Conservation (phyloP, 768 basidiomycete genomes). For the Dioszegia aurantiaca region DNA sequence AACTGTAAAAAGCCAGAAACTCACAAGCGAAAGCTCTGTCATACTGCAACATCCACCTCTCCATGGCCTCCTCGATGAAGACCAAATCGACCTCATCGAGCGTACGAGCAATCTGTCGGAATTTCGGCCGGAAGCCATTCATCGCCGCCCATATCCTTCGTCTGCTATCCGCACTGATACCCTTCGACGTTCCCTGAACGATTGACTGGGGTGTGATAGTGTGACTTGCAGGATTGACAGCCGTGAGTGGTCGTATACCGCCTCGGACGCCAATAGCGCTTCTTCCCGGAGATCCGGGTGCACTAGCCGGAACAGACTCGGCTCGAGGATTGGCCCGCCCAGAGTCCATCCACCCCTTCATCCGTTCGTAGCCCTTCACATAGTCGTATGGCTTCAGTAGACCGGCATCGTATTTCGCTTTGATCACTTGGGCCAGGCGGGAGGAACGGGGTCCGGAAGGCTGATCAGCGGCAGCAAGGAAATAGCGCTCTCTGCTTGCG, state of each 20-base stretch:
- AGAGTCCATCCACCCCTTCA: constrained; percentile 87
- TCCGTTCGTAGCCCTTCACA: constrained; percentile 86
- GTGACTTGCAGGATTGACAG: not conserved
- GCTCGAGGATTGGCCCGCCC: constrained; percentile 42
- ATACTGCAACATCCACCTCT: constrained; percentile 89
- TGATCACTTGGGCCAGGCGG: constrained; percentile 82
- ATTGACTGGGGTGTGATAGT: constrained; percentile 2
- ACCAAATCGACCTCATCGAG: constrained; percentile 66
- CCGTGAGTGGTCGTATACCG: constrained; percentile 1
- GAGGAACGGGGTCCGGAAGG: constrained; percentile 86
- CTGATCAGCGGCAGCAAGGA: constrained; percentile 92
- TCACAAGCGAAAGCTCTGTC: constrained; percentile 64
- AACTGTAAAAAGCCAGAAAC: no score
- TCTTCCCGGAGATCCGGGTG: constrained; percentile 11
- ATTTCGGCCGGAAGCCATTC: constrained; percentile 54
- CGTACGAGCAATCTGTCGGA: constrained; percentile 52
- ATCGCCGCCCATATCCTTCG: constrained; percentile 88
- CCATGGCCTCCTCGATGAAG: constrained; percentile 97
- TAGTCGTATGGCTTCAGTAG: constrained; percentile 94
- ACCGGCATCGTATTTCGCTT: constrained; percentile 95
- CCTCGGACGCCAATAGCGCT: not conserved
- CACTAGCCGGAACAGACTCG: constrained; percentile 29
- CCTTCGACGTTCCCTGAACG: not conserved
- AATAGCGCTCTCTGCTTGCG: constrained; percentile 71
- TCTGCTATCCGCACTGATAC: constrained; percentile 63